Evolutionary conservation across 2,329 filamentous ascomycete species (phyloP), one percentile per base, ranked within the genome.

Genomic region (Talaromyces pinophilus): DNA sequence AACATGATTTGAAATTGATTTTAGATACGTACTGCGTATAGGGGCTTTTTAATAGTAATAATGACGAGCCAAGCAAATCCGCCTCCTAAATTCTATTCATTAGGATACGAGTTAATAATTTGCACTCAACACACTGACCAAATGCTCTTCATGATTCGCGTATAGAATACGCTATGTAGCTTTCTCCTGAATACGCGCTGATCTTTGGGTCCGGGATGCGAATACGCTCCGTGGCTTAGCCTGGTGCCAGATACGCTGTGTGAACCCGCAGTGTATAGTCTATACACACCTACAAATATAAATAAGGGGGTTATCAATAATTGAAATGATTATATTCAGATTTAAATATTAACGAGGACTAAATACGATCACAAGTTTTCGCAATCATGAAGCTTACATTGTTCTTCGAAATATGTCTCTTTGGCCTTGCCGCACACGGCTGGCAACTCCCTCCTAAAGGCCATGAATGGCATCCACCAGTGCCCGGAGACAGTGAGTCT

Each of bases 391-490:
- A 65, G 33, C 6, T 57, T 3, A 52, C 30, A 5, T 54, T 54
- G 15, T 60, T 65, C 11, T 17, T 59, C 22, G n/a, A 52, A 28
- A 28, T 60, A 54, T 48, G 13, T 10, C 19, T 60, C 8, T 60
- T 60, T 42, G n/a, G 42, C 54, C 15, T 65, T 50, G 55, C 55
- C 11, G 44, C 17, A 35, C n/a, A 38, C 13, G 46, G 52, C 17
- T 60, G 19, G 55, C 42, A 50, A 46, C 15, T 46, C 40, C 38
- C 57, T 1, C 55, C 44, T 3, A 22, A 59, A 52, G 63, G 63
- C 7, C 63, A 65, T 65, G 63, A 61, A 25, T 65, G 63, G 63
- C 63, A 65, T 28, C 63, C 63, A 52, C 63, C 63, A 22, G 54
- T 52, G 8, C 30, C 19, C 38, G 63, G 52, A 48, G 63, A 65